Evolutionary conservation across 1,284 basidiomycete species (phyloP), one percentile per base, ranked within the genome.

Genomic region (Trichosporon ovoides): DNA sequence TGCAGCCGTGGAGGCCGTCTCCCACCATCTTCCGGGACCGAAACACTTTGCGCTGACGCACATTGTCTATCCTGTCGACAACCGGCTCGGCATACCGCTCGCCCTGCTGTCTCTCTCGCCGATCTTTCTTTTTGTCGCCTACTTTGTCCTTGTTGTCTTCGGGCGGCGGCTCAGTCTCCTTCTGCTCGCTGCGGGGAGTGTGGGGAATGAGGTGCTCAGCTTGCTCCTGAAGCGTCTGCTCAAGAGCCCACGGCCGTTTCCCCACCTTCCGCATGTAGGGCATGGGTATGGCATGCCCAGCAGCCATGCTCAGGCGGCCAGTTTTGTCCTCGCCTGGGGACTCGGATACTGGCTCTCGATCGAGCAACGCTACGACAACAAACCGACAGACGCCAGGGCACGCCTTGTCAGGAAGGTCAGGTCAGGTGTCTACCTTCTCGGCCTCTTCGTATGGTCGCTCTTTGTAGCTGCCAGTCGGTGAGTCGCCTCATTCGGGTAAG

Each of bases 81-180:
- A 70, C 56, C 68, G 64, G 10, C 65, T 76, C 36, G 73, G 73
- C 16, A 65, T 74, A 38, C 75, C 74, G 3, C 63, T 77, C 14
- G 75, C 75, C 7, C 68, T 77, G 52, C 64, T 76, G 18, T 72
- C 71, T 16, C 66, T 77, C 19, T 70, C 71, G 7, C 76, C 76
- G 1, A 75, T 77, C 58, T 77, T 77, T 66, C 70, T 77, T 33
- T 77, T 77, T 61, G 75, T 76, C 33, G 70, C 76, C 3, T 77
- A 77, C 64, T 71, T 75, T 38, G 70, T 73, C 7, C 64, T 77
- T 14, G 50, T 74, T 33, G 59, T 77, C 53, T 73, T 75, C 59
- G 70, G 66, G 7, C 67, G 76, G 2, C 68, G 71, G 0, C 52
- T 77, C 3, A 69, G 69, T 4, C 65, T 74, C 35, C 38, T 68